Percentiles rank a stretch among this genome's conserved stretches.
These are phyloP conservation scores for Phycomyces nitens DNA, from an alignment of 192 early-diverging fungal genomes.

Conservation along the genomic window DNA sequence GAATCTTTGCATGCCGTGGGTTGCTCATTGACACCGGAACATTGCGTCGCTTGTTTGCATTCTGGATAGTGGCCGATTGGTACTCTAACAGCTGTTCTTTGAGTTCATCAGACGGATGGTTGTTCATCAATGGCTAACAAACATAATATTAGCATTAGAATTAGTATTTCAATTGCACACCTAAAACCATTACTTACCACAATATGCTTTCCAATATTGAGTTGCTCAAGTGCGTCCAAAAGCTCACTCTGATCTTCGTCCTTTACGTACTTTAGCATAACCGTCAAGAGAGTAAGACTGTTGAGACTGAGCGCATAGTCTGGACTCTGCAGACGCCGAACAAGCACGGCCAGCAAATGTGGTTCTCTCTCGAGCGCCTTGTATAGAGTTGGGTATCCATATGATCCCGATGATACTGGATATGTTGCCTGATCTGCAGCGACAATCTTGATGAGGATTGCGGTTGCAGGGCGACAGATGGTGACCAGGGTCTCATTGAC, in stretches of 20 bases:
- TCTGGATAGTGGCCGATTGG: constrained; percentile 57
- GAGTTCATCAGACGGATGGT: constrained; percentile 61
- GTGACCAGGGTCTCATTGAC: constrained; percentile 65
- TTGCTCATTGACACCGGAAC: constrained; percentile 47
- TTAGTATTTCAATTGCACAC: background rate
- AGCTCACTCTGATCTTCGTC: constrained; percentile 48
- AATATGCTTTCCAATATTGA: constrained; percentile 47
- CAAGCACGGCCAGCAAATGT: constrained; percentile 45
- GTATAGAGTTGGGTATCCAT: constrained; percentile 32
- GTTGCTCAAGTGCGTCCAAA: constrained; percentile 45
- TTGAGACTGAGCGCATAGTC: constrained; percentile 64
- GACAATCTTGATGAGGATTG: constrained; percentile 63
- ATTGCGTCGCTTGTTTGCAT: constrained; percentile 50
- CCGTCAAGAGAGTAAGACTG: constrained; percentile 60
- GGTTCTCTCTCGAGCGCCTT: constrained; percentile 45
- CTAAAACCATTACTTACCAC: constrained; percentile 45
- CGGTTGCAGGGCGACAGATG: constrained; percentile 68
- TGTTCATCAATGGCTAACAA: constrained; percentile 43
- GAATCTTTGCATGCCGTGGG: constrained; percentile 42
- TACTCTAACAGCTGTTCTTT: constrained; percentile 58
- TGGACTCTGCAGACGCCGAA: constrained; percentile 53
- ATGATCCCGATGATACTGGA: background rate
- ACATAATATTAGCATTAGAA: background rate
- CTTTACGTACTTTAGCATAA: constrained; percentile 58
- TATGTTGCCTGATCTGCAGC: constrained; percentile 29